These are phyloP conservation scores for Hippophae gyantsensis DNA, from an alignment of 306 rosid species.

Conservation along the genomic window DNA sequence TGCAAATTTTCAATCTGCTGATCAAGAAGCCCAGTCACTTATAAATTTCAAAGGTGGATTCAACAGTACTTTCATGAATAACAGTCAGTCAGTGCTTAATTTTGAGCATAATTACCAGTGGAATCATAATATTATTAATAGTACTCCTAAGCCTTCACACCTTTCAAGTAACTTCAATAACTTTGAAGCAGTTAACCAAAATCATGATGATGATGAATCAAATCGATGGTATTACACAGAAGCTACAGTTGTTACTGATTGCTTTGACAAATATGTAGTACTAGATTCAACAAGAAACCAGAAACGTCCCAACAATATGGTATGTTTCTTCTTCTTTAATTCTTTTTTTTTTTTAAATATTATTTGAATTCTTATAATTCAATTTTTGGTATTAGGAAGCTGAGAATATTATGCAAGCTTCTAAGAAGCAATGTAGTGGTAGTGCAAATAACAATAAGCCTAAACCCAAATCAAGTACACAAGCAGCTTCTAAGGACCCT, in stretches of 20 bases:
- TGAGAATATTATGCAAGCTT: constrained; percentile 20
- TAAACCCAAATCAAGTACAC: constrained; percentile 44
- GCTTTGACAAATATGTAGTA: constrained; percentile 26
- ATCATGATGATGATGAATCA: constrained; percentile 25
- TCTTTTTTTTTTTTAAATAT: not conserved
- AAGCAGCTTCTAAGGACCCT: constrained; percentile 48
- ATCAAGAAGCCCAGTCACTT: constrained; percentile 30
- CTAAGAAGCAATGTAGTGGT: constrained; percentile 47
- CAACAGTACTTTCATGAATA: constrained; percentile 10
- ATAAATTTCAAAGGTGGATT: constrained; percentile 47
- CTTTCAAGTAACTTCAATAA: constrained; percentile 31
- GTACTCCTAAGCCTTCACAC: constrained; percentile 1
- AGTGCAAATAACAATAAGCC: constrained; percentile 34
- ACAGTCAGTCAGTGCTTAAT: constrained; percentile 50
- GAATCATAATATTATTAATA: constrained; percentile 12
- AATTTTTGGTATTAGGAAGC: constrained; percentile 34
- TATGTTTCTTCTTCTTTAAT: constrained; percentile 8
- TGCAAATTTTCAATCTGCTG: constrained; percentile 23
- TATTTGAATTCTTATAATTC: not conserved
- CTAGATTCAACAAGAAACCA: constrained; percentile 22
- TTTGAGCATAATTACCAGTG: constrained; percentile 37
- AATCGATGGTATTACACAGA: constrained; percentile 56
- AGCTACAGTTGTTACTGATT: constrained; percentile 26
- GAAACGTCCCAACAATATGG: constrained; percentile 45
- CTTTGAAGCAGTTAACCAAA: constrained; percentile 33